Percentiles rank a stretch among this genome's conserved stretches.
Evolutionary conservation across 306 rosid species (phyloP).

Genomic region (Malus fusca): DNA sequence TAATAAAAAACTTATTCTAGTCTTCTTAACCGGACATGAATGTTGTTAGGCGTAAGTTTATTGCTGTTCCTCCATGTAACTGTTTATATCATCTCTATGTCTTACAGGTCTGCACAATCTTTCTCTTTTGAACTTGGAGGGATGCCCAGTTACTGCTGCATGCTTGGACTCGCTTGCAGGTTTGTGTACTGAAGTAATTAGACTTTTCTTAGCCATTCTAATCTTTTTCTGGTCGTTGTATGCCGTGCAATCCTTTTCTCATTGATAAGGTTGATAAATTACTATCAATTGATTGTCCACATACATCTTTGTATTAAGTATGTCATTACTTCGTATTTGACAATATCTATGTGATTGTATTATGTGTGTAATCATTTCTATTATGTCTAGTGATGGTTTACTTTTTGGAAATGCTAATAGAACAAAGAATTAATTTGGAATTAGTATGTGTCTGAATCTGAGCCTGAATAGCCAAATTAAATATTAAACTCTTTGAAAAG

Average conservation of each 20-base stretch:
- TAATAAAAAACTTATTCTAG: neutral
- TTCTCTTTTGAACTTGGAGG: slow-evolving; percentile 78
- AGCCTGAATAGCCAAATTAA: neutral
- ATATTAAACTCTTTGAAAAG: neutral
- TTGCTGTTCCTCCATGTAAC: slow-evolving; percentile 11
- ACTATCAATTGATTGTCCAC: no score
- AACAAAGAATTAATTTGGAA: neutral
- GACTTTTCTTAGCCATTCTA: neutral
- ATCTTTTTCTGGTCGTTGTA: neutral
- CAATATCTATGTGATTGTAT: neutral
- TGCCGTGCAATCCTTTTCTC: neutral
- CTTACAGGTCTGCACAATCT: slow-evolving; percentile 71
- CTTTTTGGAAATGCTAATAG: neutral
- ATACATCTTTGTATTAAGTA: neutral
- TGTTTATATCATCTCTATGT: slow-evolving; percentile 10
- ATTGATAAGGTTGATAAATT: neutral
- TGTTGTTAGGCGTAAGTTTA: neutral
- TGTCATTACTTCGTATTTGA: neutral
- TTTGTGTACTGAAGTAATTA: slow-evolving; percentile 25
- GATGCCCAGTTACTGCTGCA: slow-evolving; percentile 79
- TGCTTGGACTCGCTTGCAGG: slow-evolving; percentile 85
- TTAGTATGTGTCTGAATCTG: no score
- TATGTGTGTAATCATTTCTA: neutral
- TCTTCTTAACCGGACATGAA: neutral
- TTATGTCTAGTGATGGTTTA: neutral